These are phyloP conservation scores for Cryptococcus neoformans DNA, from an alignment of 1,284 basidiomycete species.

Conservation along the genomic window DNA sequence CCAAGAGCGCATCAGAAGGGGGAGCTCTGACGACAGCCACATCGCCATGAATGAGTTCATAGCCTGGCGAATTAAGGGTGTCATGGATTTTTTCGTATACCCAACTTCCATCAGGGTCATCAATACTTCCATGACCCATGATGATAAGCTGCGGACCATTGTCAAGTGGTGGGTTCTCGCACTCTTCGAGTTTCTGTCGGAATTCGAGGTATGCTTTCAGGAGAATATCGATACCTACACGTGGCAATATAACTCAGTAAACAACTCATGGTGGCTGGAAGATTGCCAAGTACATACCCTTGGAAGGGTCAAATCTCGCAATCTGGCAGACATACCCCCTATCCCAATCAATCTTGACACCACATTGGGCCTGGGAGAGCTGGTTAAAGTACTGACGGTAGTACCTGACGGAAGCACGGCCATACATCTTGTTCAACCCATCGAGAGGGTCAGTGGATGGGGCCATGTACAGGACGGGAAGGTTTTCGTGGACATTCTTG, in stretches of 20 bases:
- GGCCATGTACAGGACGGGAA: conserved; percentile 47
- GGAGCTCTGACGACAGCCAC: conserved; percentile 43
- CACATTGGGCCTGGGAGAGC: conserved; percentile 37
- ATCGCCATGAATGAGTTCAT: conserved; percentile 31
- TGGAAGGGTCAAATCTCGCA: conserved; percentile 74
- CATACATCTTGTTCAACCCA: conserved; percentile 69
- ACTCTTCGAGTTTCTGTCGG: conserved; percentile 59
- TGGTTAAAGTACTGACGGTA: conserved; percentile 40
- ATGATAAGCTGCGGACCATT: conserved; percentile 75
- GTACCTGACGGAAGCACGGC: conserved; percentile 31
- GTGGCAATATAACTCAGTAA: not conserved
- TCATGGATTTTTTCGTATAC: conserved; percentile 57
- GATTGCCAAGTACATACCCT: conserved; percentile 54
- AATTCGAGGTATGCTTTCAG: conserved; percentile 72
- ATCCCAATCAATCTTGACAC: conserved; percentile 64
- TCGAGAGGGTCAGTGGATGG: conserved; percentile 59
- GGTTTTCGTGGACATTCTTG: conserved; percentile 61
- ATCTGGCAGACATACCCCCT: conserved; percentile 77
- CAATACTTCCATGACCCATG: conserved; percentile 83
- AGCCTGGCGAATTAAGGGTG: conserved; percentile 28
- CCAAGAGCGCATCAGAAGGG: conserved; percentile 37
- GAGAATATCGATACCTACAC: conserved; percentile 36
- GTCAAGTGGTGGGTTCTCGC: conserved; percentile 43
- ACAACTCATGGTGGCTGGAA: not conserved
- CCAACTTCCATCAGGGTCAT: conserved; percentile 53